Evolutionary conservation across 2,329 filamentous ascomycete genomes (phyloP).

Genomic region (Myriosclerotinia scirpicola): DNA sequence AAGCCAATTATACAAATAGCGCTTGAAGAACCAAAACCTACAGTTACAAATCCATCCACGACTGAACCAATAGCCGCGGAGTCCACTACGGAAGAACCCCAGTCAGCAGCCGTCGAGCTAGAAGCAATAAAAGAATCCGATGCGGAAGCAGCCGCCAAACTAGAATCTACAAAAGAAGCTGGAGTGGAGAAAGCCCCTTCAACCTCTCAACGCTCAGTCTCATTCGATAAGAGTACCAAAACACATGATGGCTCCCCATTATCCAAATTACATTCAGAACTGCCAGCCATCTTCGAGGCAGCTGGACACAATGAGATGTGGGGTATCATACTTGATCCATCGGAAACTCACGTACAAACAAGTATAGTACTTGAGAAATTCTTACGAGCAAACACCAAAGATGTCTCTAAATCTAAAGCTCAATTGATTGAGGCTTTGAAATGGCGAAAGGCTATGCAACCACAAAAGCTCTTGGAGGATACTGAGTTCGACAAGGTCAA

Average conservation of each 20-base stretch:
- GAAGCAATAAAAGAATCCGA: conserved; percentile 12
- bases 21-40: conserved; percentile 10
- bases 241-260: conserved; percentile 43
- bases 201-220: conserved; percentile 12
- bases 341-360: conserved; percentile 62
- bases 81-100: background rate
- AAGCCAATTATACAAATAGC: conserved; percentile 1
- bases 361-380: conserved; percentile 90
- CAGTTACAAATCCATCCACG: conserved; percentile 3
- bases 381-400: conserved; percentile 81
- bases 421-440: conserved; percentile 78
- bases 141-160: conserved; percentile 18
- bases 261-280: conserved; percentile 55
- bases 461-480: conserved; percentile 62
- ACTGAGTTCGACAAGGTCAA: conserved; percentile 64
- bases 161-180: conserved; percentile 13
- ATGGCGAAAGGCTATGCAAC: conserved; percentile 79
- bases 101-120: conserved; percentile 9
- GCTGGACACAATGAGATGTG: conserved; percentile 77
- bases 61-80: background rate
- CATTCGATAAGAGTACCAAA: conserved; percentile 21
- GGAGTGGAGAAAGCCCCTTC: conserved; percentile 10
- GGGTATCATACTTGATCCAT: conserved; percentile 65
- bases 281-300: conserved; percentile 57
- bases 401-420: conserved; percentile 69